Percentiles rank a stretch among this genome's conserved stretches.
These are phyloP conservation scores for Solanum hybrid DNA, from an alignment of 305 asterid genomes.

Conservation along the genomic window DNA sequence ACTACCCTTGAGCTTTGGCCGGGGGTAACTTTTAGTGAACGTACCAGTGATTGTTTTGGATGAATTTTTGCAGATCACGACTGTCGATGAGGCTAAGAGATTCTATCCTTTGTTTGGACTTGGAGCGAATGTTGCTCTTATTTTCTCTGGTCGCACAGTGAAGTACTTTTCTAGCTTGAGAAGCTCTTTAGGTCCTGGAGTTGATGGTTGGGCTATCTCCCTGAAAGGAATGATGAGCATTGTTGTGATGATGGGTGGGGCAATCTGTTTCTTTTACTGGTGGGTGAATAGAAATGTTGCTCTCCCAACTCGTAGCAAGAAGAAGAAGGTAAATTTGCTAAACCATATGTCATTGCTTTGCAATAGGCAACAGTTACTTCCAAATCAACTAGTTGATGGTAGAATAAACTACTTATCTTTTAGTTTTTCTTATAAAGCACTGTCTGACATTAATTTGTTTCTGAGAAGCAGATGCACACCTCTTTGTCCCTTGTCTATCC, in stretches of 20 bases:
- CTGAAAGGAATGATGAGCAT: slow-evolving; percentile 90
- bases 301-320: slow-evolving; percentile 69
- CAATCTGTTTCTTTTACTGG: slow-evolving; percentile 80
- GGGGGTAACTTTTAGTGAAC: background rate
- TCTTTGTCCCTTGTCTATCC: background rate
- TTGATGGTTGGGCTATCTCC: slow-evolving; percentile 98
- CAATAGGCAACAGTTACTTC: background rate
- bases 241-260: slow-evolving; percentile 72
- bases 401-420: background rate
- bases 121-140: slow-evolving; percentile 94
- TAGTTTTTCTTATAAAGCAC: background rate
- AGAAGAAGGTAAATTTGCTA: slow-evolving; percentile 69
- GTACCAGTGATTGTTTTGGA: background rate
- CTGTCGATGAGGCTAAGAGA: slow-evolving; percentile 89
- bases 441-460: background rate
- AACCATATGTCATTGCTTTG: background rate
- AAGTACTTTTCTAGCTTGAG: slow-evolving; percentile 91
- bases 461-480: background rate
- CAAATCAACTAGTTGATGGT: background rate
- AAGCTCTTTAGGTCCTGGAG: slow-evolving; percentile 73
- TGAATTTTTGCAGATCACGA: slow-evolving; percentile 60
- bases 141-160: slow-evolving; percentile 95
- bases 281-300: slow-evolving; percentile 83
- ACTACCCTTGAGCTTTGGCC: background rate
- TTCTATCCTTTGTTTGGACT: slow-evolving; percentile 96